Evolutionary conservation across 371 early-diverging fungal genomes (phyloP), one percentile per base, ranked within the genome.

Genomic region (Rhizopus stolonifer): DNA sequence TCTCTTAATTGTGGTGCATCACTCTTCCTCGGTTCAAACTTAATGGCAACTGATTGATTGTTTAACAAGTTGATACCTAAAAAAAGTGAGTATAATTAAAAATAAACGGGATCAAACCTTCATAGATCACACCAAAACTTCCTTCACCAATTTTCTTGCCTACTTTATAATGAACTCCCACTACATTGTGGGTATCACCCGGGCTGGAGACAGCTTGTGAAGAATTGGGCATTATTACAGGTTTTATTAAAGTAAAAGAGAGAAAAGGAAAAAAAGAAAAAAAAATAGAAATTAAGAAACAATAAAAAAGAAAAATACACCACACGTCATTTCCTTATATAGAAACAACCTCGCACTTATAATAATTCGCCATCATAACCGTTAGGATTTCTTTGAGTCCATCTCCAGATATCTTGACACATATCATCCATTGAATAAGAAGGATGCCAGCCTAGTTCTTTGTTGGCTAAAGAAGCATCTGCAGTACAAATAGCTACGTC

Each of bases 71-170:
- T 87, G 60, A 73, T 72, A 18, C 85, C 85, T 86, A 45, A 45
- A 24, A 29, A 4, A 8, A 11, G 6, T 36, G 6, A 36, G 36
- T n/a, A 1, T 21, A 4, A 9, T 46, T 17, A 46, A 19, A 42
- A n/a, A 14, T 36, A 14, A 5, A 14, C n/a, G 14, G 11, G 6
- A 23, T 34, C 80, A 33, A 81, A 90, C 96, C 96, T 85, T 95
- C 94, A 73, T 94, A 96, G 56, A 96, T 94, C 62, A 93, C 87
- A 38, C 96, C 96, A 80, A 96, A 96, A 60, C 86, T 86, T 29
- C 96, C 96, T 71, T 95, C 95, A 34, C 95, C 96, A 77, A 96
- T 93, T 78, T 92, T 92, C 68, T 86, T 87, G 44, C 94, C 94
- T 31, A 96, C 93, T 59, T 83, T 87, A 71, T 91, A 96, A 67